Percentiles rank a stretch among this genome's conserved stretches.
Conservation (phyloP, 225 moss, liverwort and hornwort species). For the Physcomitrium patens region DNA sequence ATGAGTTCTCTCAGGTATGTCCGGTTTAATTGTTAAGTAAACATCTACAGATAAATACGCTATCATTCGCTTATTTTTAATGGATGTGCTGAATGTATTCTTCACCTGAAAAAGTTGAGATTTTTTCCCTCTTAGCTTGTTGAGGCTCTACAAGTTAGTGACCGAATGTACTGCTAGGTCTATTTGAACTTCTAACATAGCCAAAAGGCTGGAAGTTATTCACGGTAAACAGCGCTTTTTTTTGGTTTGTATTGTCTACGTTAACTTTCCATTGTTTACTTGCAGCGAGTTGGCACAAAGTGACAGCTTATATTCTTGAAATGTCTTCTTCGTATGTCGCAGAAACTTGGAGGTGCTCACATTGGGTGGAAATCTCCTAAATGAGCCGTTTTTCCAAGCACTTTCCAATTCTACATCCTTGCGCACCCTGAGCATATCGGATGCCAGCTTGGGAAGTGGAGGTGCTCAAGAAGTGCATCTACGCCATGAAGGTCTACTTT, state of each 20-base stretch:
- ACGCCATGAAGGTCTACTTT: conserved; percentile 80
- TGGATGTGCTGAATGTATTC: neutral
- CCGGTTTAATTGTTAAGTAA: conserved; percentile 17
- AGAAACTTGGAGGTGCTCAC: conserved; percentile 88
- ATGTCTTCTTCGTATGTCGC: conserved; percentile 31
- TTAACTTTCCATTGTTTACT: conserved; percentile 2
- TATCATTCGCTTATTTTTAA: neutral
- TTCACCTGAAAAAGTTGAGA: neutral
- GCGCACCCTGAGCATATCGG: conserved; percentile 79
- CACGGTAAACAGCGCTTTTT: neutral
- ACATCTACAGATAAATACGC: neutral
- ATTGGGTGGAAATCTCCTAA: conserved; percentile 73
- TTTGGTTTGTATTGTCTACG: neutral
- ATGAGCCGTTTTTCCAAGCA: conserved; percentile 82
- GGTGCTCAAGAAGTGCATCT: conserved; percentile 96
- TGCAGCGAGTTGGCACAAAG: conserved; percentile 7
- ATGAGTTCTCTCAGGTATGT: conserved; percentile 81
- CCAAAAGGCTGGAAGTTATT: no score
- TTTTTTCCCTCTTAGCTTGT: neutral
- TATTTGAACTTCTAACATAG: no score
- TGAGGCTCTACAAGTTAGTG: neutral
- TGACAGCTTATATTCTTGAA: conserved; percentile 12
- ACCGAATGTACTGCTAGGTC: no score
- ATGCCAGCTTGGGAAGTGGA: conserved; percentile 87
- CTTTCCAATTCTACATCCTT: conserved; percentile 79